Evolutionary conservation across 2,329 filamentous ascomycete species (phyloP).

Genomic region (Colletotrichum spinosum): DNA sequence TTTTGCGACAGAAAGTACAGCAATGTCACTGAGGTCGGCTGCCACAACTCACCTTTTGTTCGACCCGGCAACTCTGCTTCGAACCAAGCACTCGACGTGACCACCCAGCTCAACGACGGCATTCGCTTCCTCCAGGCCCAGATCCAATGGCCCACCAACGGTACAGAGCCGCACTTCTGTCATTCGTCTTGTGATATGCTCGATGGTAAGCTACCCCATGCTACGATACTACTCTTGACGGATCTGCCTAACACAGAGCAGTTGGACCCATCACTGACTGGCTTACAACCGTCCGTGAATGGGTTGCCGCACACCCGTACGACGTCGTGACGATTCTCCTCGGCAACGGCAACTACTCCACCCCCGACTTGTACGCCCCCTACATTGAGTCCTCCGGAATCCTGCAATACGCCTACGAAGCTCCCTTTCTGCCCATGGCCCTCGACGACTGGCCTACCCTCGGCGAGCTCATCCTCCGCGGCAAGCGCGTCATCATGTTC

Average conservation of each 20-base stretch:
- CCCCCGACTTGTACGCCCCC: conserved; percentile 70
- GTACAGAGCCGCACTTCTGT: conserved; percentile 76
- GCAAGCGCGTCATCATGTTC: conserved; percentile 81
- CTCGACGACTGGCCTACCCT: conserved; percentile 87
- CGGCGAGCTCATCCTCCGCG: conserved; percentile 76
- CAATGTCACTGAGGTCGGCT: conserved; percentile 82
- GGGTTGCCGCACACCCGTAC: conserved; percentile 83
- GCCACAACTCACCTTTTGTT: conserved; percentile 86
- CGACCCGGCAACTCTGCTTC: conserved; percentile 76
- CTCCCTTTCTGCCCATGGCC: conserved; percentile 76
- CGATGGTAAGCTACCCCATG: conserved; percentile 54
- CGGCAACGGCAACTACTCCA: conserved; percentile 83
- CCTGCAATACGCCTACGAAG: conserved; percentile 77
- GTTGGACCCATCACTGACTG: conserved; percentile 82
- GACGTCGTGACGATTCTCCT: conserved; percentile 91
- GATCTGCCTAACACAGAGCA: conserved; percentile 14
- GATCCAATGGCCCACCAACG: conserved; percentile 68
- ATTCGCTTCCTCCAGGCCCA: conserved; percentile 73
- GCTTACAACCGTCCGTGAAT: conserved; percentile 74
- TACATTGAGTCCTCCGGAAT: conserved; percentile 80
- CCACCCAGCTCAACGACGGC: conserved; percentile 81
- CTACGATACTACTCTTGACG: no score
- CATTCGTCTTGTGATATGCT: conserved; percentile 87
- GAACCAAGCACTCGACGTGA: conserved; percentile 78
- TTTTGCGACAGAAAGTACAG: conserved; percentile 82